Percentiles rank a stretch among this genome's conserved stretches.
Evolutionary conservation across 495 filamentous ascomycete species (phyloP).

Genomic region (Ramalina intermedia): DNA sequence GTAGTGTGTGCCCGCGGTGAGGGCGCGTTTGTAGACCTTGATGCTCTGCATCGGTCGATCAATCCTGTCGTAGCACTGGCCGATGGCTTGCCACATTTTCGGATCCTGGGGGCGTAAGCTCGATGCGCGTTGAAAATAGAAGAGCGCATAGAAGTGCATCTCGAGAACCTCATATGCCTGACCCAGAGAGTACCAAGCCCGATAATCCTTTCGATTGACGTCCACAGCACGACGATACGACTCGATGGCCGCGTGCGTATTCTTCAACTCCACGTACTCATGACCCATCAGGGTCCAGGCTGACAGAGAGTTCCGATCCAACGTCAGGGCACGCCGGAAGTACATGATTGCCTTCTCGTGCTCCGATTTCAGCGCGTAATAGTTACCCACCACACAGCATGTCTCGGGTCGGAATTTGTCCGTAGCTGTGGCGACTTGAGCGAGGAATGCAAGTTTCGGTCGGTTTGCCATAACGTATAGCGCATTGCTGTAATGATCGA

Average conservation of each 20-base stretch:
- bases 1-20: slow-evolving; percentile 71
- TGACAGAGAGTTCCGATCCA: slow-evolving; percentile 81
- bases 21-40: slow-evolving; percentile 82
- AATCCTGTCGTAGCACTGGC: slow-evolving; percentile 78
- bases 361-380: slow-evolving; percentile 81
- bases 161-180: slow-evolving; percentile 96
- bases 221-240: slow-evolving; percentile 93
- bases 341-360: slow-evolving; percentile 98
- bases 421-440: slow-evolving; percentile 72
- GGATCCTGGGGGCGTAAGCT: slow-evolving; percentile 81
- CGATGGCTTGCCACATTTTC: slow-evolving; percentile 98
- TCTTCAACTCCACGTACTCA: slow-evolving; percentile 98
- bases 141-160: slow-evolving; percentile 92
- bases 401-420: slow-evolving; percentile 97
- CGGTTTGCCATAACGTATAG: slow-evolving; percentile 80
- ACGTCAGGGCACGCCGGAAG: slow-evolving; percentile 88
- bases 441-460: slow-evolving; percentile 82
- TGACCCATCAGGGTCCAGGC: slow-evolving; percentile 99
- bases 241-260: slow-evolving; percentile 96
- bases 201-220: slow-evolving; percentile 90
- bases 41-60: slow-evolving; percentile 71
- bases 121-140: slow-evolving; percentile 94
- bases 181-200: slow-evolving; percentile 95
- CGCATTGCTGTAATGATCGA: slow-evolving; percentile 95
- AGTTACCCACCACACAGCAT: slow-evolving; percentile 93